Percentiles rank a stretch among this genome's conserved stretches.
Evolutionary conservation across 2,329 filamentous ascomycete genomes (phyloP).

Genomic region (Aspergillus uvarum): DNA sequence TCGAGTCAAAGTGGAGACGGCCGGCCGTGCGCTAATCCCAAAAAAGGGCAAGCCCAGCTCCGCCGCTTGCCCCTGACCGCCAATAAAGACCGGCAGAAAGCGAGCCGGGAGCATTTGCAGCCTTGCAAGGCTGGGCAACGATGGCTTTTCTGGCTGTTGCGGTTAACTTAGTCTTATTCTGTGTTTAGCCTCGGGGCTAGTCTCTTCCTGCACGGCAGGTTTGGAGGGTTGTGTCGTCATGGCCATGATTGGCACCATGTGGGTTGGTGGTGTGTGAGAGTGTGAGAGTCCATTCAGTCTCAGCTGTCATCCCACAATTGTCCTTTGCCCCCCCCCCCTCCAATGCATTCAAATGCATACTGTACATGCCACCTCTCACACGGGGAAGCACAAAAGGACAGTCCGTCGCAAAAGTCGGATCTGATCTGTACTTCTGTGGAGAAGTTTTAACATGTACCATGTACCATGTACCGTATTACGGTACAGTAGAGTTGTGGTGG

Average conservation of each 20-base stretch:
- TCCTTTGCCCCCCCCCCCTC: too few relatives aligned
- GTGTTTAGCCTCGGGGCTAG: background rate
- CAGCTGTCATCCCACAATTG: conserved; percentile 3
- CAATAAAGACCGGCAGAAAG: conserved; percentile 2
- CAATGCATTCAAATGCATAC: background rate
- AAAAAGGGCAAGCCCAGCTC: background rate
- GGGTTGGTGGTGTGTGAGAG: background rate
- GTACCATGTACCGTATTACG: too few relatives aligned
- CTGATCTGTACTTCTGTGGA: too few relatives aligned
- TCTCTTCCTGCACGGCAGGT: too few relatives aligned
- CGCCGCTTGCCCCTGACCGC: background rate
- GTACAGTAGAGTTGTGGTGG: too few relatives aligned
- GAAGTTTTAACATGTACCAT: too few relatives aligned
- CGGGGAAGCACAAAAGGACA: background rate
- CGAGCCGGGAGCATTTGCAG: conserved; percentile 13
- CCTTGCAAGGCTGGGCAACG: conserved; percentile 24
- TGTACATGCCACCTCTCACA: conserved; percentile 1
- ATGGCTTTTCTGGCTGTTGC: conserved; percentile 1
- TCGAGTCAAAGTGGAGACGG: background rate
- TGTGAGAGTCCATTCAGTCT: background rate
- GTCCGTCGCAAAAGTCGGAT: too few relatives aligned
- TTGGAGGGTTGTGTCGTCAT: background rate
- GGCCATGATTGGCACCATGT: conserved; percentile 12
- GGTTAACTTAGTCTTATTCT: conserved; percentile 2
- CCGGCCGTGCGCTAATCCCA: too few relatives aligned